Conservation (phyloP, 495 filamentous ascomycete species). For the Aspergillus nidulans region DNA sequence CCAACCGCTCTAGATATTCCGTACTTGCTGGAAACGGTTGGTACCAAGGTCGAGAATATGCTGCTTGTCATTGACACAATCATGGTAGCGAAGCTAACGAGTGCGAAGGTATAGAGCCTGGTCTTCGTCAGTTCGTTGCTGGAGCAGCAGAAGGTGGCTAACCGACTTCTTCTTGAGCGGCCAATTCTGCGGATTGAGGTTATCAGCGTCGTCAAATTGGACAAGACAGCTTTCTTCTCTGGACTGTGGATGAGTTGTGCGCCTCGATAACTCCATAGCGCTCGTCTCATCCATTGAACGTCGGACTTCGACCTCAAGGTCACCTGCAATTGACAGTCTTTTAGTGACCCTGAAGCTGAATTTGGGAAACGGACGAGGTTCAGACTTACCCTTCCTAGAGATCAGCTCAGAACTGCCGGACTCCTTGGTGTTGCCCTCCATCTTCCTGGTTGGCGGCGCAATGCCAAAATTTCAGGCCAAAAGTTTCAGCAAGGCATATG, state of each 20-base stretch:
- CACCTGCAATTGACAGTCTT: background rate
- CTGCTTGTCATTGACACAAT: slow-evolving; percentile 18
- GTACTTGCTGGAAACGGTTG: slow-evolving; percentile 33
- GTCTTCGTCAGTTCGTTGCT: background rate
- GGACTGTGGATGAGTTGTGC: background rate
- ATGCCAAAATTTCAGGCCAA: background rate
- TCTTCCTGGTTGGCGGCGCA: background rate
- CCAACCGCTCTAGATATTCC: slow-evolving; percentile 49
- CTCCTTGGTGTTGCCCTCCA: background rate
- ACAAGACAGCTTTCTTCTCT: background rate
- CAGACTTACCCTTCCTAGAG: background rate
- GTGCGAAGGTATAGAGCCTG: slow-evolving; percentile 22
- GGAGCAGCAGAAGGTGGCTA: background rate
- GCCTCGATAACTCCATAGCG: background rate
- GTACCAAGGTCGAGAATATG: slow-evolving; percentile 19
- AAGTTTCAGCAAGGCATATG: background rate
- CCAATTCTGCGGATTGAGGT: slow-evolving; percentile 14
- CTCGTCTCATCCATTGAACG: background rate
- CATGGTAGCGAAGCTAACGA: slow-evolving; percentile 18
- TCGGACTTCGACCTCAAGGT: background rate
- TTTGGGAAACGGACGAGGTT: too few species aligned
- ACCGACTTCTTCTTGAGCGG: slow-evolving; percentile 7
- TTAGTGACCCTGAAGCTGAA: too few species aligned
- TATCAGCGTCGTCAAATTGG: slow-evolving; percentile 9
- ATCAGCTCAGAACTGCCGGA: background rate